Percentiles rank a stretch among this genome's conserved stretches.
These are phyloP conservation scores for Fusarium nelsonii DNA, from an alignment of 2,329 filamentous ascomycete species.

Conservation along the genomic window DNA sequence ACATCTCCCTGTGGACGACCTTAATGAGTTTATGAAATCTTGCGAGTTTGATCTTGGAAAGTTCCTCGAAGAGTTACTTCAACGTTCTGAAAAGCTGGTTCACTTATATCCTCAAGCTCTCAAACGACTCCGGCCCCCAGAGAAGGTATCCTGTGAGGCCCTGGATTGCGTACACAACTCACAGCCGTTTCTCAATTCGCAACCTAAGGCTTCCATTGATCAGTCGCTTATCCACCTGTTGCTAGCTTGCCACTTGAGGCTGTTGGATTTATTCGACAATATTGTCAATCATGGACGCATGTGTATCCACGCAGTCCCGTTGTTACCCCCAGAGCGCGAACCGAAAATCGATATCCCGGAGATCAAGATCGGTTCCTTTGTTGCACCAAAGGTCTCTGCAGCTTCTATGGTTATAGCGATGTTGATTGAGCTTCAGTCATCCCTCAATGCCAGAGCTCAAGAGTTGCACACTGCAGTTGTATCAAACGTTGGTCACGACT, in stretches of 20 bases:
- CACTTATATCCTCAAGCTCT: conserved; percentile 53
- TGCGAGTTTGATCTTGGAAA: conserved; percentile 45
- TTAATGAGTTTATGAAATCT: conserved; percentile 42
- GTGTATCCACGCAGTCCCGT: conserved; percentile 50
- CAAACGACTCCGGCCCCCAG: conserved; percentile 13
- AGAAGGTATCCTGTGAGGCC: conserved; percentile 46
- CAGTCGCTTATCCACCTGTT: conserved; percentile 54
- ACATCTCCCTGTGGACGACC: conserved; percentile 44
- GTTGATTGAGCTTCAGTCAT: conserved; percentile 50
- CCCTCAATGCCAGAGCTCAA: conserved; percentile 36
- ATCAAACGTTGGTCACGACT: conserved; percentile 4
- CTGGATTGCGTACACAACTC: conserved; percentile 53
- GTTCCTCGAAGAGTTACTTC: conserved; percentile 53
- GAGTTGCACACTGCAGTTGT: conserved; percentile 28
- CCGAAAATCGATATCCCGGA: conserved; percentile 55
- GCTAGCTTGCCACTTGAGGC: conserved; percentile 54
- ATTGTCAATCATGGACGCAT: conserved; percentile 50
- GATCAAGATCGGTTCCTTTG: conserved; percentile 57
- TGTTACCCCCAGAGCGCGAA: conserved; percentile 46
- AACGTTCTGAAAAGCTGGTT: conserved; percentile 52
- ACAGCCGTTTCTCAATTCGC: conserved; percentile 13
- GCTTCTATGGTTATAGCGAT: conserved; percentile 52
- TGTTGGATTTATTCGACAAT: conserved; percentile 54
- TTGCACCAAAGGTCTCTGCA: conserved; percentile 51
- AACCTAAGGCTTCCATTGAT: conserved; percentile 45